Conservation (phyloP, 768 basidiomycete species). For the Calocybe indica region DNA sequence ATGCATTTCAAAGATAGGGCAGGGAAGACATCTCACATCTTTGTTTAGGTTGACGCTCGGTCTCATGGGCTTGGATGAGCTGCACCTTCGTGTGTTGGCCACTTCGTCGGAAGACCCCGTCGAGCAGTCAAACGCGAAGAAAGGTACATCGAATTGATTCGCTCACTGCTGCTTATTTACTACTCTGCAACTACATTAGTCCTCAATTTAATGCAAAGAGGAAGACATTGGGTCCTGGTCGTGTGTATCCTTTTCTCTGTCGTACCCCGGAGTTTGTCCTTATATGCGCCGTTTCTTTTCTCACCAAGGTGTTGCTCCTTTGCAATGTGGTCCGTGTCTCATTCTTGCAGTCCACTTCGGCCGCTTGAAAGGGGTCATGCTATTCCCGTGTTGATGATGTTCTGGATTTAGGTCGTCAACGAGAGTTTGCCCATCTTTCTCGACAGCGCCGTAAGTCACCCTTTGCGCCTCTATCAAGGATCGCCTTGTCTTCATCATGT, state of each 20-base stretch:
- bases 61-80: conserved; percentile 89
- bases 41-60: conserved; percentile 75
- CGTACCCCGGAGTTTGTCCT: not conserved
- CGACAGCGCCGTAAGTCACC: conserved; percentile 56
- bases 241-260: conserved; percentile 34
- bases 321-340: conserved; percentile 70
- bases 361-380: too few species aligned
- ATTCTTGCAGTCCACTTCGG: not conserved
- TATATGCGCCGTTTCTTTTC: not conserved
- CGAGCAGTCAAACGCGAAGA: conserved; percentile 66
- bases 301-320: conserved; percentile 67
- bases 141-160: conserved; percentile 35
- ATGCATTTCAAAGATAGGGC: conserved; percentile 3
- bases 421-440: conserved; percentile 82
- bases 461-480: not conserved
- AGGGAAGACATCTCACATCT: not conserved
- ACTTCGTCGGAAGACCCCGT: conserved; percentile 69
- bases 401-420: conserved; percentile 58
- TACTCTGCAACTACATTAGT: conserved; percentile 25
- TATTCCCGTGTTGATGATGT: conserved; percentile 5
- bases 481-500: not conserved
- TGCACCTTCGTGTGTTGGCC: conserved; percentile 82
- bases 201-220: conserved; percentile 48
- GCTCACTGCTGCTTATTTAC: not conserved
- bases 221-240: conserved; percentile 92